A percentile compares a stretch with the other conserved stretches of the same genome.
phyloP scores from a whole-genome alignment of 1,284 basidiomycete genomes.

The Ganoderma resinaceum region DNA sequence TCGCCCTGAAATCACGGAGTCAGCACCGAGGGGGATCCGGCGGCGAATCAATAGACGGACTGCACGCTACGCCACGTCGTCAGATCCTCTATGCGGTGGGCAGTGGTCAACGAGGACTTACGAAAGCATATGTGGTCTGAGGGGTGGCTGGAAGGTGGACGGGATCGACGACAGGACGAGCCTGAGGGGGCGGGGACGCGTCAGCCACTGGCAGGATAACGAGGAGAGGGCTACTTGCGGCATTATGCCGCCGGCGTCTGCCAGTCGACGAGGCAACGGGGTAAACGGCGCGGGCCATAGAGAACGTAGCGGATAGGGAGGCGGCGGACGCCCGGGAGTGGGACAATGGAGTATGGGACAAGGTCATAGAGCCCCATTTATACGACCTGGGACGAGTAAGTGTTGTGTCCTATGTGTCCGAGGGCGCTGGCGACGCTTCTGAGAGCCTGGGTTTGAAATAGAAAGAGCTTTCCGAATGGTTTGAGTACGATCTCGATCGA shows the following conservation, averaged over 20 bases:
- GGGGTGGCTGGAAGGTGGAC: neutral
- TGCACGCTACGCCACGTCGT: slow-evolving; percentile 7
- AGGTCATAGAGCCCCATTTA: neutral
- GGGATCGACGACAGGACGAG: neutral
- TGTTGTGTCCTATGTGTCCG: neutral
- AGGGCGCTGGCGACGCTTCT: neutral
- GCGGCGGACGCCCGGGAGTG: neutral
- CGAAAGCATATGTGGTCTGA: slow-evolving; percentile 2
- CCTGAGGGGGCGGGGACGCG: neutral
- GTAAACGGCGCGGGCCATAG: slow-evolving; percentile 9
- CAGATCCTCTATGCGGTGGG: neutral
- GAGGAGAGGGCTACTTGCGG: slow-evolving; percentile 8
- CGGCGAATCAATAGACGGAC: neutral
- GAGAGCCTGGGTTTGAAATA: neutral
- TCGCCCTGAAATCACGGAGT: slow-evolving; percentile 42
- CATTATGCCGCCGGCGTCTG: neutral
- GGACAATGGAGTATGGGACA: neutral
- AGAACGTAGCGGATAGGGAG: neutral
- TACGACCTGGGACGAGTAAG: neutral
- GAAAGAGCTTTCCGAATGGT: neutral
- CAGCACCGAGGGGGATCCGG: neutral
- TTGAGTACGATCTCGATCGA: neutral
- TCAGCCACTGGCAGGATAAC: neutral
- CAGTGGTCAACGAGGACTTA: neutral
- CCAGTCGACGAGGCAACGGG: neutral